Conservation (phyloP, 2,329 filamentous ascomycete species). For the Dactylellina haptotyla region DNA sequence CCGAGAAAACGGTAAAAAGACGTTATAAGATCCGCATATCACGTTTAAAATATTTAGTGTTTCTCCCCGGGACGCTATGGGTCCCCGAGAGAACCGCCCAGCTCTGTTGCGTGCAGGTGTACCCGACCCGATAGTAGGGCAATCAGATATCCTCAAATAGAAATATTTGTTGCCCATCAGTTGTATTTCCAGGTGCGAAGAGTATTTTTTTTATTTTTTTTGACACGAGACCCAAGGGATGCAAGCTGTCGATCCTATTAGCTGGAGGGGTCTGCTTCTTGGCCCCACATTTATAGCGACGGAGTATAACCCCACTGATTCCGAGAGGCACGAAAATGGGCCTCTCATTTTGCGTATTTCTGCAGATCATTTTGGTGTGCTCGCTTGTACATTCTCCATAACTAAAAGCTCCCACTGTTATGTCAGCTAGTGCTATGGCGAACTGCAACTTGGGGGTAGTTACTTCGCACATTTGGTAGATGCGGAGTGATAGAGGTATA, state of each 20-base stretch:
- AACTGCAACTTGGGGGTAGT: neutral
- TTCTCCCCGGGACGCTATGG: constrained; percentile 14
- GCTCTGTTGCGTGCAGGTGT: neutral
- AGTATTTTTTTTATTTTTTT: neutral
- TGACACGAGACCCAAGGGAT: constrained; percentile 4
- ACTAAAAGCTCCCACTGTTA: neutral
- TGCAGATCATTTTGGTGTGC: constrained; percentile 12
- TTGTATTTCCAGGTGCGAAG: neutral
- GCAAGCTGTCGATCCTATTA: constrained; percentile 26
- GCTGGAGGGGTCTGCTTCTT: neutral
- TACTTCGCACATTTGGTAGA: neutral
- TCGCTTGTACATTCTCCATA: constrained; percentile 17
- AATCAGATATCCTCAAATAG: neutral
- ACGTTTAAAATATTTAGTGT: neutral
- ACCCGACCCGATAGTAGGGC: neutral
- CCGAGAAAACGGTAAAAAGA: neutral
- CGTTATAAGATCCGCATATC: neutral
- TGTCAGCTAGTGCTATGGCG: neutral
- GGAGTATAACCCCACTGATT: neutral
- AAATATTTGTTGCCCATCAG: constrained; percentile 2
- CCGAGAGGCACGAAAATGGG: neutral
- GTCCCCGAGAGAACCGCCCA: constrained; percentile 3
- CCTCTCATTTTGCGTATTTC: neutral
- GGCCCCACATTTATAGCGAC: neutral
- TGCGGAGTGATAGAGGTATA: neutral